These are phyloP conservation scores for Chaetomiaceae sp. DNA, from an alignment of 2,329 filamentous ascomycete species.

Conservation along the genomic window DNA sequence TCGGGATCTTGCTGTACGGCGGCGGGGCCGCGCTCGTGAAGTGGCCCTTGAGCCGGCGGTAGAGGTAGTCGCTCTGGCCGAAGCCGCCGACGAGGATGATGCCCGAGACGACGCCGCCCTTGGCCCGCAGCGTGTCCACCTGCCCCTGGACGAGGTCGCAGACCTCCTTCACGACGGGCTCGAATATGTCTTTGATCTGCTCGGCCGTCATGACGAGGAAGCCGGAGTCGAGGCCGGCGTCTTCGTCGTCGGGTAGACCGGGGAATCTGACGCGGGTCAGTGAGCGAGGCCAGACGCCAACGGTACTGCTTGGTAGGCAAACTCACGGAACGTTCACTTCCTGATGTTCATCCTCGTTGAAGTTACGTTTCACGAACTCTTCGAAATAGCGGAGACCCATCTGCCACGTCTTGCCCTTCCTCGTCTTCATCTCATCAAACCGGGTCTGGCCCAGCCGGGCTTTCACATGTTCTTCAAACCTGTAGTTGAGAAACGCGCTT, in stretches of 20 bases:
- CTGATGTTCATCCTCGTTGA: constrained; percentile 69
- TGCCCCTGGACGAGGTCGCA: constrained; percentile 63
- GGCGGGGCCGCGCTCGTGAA: constrained; percentile 56
- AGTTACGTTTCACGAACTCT: constrained; percentile 79
- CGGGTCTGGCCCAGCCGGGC: constrained; percentile 58
- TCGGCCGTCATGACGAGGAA: constrained; percentile 66
- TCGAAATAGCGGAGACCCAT: constrained; percentile 76
- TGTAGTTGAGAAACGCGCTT: constrained; percentile 72
- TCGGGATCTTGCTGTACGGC: constrained; percentile 63
- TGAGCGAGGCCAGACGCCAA: no score
- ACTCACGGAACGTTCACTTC: constrained; percentile 70
- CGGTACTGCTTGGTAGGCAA: rapidly evolving
- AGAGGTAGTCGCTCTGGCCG: constrained; percentile 71
- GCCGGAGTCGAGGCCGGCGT: constrained; percentile 66
- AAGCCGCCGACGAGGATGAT: constrained; percentile 79
- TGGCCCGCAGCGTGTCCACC: constrained; percentile 55
- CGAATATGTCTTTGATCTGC: constrained; percentile 67
- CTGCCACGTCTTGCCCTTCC: constrained; percentile 74
- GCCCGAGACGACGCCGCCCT: constrained; percentile 59
- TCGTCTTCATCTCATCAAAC: constrained; percentile 69
- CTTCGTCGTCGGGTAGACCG: constrained; percentile 69
- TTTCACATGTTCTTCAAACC: constrained; percentile 72
- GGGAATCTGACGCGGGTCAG: constrained; percentile 49
- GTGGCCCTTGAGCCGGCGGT: constrained; percentile 62
- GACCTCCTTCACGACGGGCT: constrained; percentile 66